phyloP scores from a whole-genome alignment of 495 filamentous ascomycete species.

The Bombardia bombarda region DNA sequence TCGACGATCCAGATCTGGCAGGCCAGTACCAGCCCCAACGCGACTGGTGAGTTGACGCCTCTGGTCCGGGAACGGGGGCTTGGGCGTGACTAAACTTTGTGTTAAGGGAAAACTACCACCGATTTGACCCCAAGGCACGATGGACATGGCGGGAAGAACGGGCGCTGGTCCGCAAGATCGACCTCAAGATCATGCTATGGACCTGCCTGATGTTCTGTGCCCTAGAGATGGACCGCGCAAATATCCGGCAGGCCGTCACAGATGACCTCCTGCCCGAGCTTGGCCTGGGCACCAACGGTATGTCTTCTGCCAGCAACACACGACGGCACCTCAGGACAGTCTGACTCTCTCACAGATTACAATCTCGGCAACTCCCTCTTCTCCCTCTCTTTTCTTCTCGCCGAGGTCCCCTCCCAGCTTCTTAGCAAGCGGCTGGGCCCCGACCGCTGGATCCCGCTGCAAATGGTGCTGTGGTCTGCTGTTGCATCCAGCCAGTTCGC shows the following conservation, averaged over 20 bases:
- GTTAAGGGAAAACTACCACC: constrained; percentile 44
- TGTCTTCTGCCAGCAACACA: background rate
- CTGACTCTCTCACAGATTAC: constrained; percentile 39
- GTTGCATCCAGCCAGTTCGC: constrained; percentile 59
- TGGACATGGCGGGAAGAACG: constrained; percentile 68
- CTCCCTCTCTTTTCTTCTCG: constrained; percentile 53
- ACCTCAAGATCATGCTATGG: constrained; percentile 37
- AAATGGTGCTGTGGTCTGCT: constrained; percentile 69
- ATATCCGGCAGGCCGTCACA: constrained; percentile 61
- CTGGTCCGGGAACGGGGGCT: no score
- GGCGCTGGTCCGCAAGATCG: constrained; percentile 51
- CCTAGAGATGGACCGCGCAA: constrained; percentile 69
- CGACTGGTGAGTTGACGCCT: constrained; percentile 32
- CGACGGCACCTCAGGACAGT: no score
- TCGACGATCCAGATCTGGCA: constrained; percentile 37
- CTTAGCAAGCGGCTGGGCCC: constrained; percentile 66
- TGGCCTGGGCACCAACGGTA: constrained; percentile 57
- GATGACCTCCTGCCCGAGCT: constrained; percentile 59
- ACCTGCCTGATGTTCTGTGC: constrained; percentile 77
- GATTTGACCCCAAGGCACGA: constrained; percentile 64
- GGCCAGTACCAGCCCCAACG: constrained; percentile 43
- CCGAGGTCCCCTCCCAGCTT: constrained; percentile 68
- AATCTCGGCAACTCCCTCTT: constrained; percentile 72
- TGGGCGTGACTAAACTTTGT: background rate
- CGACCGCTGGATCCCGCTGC: constrained; percentile 71